Evolutionary conservation across 257 asterid species (phyloP).

Genomic region (Solanum virginianum): DNA sequence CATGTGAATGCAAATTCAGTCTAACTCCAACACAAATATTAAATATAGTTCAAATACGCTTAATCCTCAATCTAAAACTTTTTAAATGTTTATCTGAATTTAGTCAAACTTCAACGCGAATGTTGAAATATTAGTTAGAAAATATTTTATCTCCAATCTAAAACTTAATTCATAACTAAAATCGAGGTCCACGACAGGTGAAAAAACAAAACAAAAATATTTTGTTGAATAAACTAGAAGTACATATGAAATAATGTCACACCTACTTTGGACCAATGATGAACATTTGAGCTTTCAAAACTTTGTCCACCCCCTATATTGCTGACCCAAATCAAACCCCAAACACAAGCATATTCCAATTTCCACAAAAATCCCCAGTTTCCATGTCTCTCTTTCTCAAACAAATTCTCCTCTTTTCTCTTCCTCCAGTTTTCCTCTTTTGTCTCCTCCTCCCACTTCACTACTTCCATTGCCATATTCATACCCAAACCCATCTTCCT

Average conservation of each 20-base stretch:
- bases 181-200: background rate
- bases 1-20: too few species aligned
- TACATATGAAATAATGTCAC: background rate
- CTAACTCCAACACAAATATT: too few species aligned
- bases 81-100: rapidly evolving
- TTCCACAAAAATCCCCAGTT: background rate
- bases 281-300: background rate
- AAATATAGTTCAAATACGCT: background rate
- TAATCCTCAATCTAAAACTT: background rate
- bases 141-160: too few species aligned
- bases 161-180: too few species aligned
- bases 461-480: background rate
- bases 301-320: background rate
- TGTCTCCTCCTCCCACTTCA: conserved; percentile 12
- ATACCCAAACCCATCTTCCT: background rate
- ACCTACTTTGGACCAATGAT: background rate
- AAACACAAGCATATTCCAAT: background rate
- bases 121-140: too few species aligned
- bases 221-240: background rate
- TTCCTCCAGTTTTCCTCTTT: conserved; percentile 13
- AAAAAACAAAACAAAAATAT: too few species aligned
- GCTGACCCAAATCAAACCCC: background rate
- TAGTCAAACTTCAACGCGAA: background rate
- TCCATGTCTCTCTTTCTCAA: conserved; percentile 9
- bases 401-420: conserved; percentile 14